Conservation (phyloP, 768 basidiomycete species). For the Gloeophyllum trabeum region DNA sequence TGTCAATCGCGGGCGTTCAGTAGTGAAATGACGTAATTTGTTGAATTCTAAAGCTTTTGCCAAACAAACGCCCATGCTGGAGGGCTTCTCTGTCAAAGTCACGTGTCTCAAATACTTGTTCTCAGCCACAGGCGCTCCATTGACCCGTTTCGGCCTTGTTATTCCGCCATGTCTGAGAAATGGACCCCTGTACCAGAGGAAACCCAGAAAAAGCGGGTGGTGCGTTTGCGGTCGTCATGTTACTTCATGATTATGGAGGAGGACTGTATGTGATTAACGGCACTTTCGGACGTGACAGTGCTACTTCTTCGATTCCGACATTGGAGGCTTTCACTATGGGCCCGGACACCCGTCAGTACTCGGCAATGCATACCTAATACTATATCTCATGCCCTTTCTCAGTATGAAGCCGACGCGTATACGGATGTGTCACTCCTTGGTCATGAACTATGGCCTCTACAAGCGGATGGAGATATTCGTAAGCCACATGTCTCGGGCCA, state of each 20-base stretch:
- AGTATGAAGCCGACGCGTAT: slow-evolving; percentile 98
- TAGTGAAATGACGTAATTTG: no score
- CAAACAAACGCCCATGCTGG: no score
- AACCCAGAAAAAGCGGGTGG: slow-evolving; percentile 75
- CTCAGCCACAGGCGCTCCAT: no score
- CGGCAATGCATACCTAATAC: slow-evolving; percentile 9
- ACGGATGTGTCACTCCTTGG: slow-evolving; percentile 98
- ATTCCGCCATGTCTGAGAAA: slow-evolving; percentile 18
- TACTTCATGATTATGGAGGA: not conserved
- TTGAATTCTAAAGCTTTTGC: no score
- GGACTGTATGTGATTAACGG: not conserved
- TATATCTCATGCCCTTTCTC: no score
- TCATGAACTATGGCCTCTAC: slow-evolving; percentile 99
- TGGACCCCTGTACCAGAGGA: slow-evolving; percentile 66
- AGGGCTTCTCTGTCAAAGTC: no score
- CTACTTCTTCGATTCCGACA: slow-evolving; percentile 99
- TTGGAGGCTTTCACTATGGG: slow-evolving; percentile 99
- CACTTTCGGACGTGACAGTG: slow-evolving; percentile 39
- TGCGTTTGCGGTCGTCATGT: slow-evolving; percentile 27
- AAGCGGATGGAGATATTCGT: slow-evolving; percentile 99
- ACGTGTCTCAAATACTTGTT: no score
- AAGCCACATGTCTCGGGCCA: slow-evolving; percentile 18
- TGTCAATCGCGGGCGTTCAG: no score
- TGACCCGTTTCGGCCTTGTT: no score
- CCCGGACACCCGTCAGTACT: slow-evolving; percentile 81